These are phyloP conservation scores for Iberis amara DNA, from an alignment of 441 rosid genomes.

Conservation along the genomic window DNA sequence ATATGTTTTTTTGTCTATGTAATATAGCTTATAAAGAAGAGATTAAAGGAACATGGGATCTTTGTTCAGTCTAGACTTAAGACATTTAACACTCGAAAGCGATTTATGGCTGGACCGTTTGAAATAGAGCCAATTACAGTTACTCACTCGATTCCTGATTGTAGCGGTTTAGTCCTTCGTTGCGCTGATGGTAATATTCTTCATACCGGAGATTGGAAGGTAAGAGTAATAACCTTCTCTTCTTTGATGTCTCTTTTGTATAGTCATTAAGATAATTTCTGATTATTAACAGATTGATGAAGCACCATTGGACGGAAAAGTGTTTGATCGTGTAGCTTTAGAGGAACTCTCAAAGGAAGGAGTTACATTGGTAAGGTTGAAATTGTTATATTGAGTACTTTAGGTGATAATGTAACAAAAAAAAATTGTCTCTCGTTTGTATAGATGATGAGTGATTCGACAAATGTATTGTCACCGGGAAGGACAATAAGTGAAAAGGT, in stretches of 20 bases:
- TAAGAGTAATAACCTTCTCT: slow-evolving; percentile 27
- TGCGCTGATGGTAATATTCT: slow-evolving; percentile 94
- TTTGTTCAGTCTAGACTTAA: slow-evolving; percentile 87
- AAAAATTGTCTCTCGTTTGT: too few relatives aligned
- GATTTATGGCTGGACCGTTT: slow-evolving; percentile 89
- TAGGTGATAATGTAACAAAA: not conserved
- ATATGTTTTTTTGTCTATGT: slow-evolving; percentile 13
- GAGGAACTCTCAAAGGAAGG: slow-evolving; percentile 97
- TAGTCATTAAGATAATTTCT: slow-evolving; percentile 27
- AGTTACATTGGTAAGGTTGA: slow-evolving; percentile 67
- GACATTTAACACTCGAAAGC: slow-evolving; percentile 55
- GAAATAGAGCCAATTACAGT: slow-evolving; percentile 91
- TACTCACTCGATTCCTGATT: slow-evolving; percentile 98
- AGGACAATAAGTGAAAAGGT: slow-evolving; percentile 80
- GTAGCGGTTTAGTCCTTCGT: slow-evolving; percentile 91
- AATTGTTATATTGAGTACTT: slow-evolving; percentile 1
- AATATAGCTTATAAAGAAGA: slow-evolving; percentile 78
- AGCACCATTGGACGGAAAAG: slow-evolving; percentile 82
- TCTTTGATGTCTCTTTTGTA: slow-evolving; percentile 23
- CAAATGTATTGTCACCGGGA: slow-evolving; percentile 90
- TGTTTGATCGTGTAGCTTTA: slow-evolving; percentile 74
- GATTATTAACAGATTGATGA: slow-evolving; percentile 74
- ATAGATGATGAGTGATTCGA: slow-evolving; percentile 99
- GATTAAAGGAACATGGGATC: slow-evolving; percentile 92
- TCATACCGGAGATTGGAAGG: slow-evolving; percentile 99